These are phyloP conservation scores for Penicillium occitanis DNA, from an alignment of 2,329 filamentous ascomycete species.

Conservation along the genomic window DNA sequence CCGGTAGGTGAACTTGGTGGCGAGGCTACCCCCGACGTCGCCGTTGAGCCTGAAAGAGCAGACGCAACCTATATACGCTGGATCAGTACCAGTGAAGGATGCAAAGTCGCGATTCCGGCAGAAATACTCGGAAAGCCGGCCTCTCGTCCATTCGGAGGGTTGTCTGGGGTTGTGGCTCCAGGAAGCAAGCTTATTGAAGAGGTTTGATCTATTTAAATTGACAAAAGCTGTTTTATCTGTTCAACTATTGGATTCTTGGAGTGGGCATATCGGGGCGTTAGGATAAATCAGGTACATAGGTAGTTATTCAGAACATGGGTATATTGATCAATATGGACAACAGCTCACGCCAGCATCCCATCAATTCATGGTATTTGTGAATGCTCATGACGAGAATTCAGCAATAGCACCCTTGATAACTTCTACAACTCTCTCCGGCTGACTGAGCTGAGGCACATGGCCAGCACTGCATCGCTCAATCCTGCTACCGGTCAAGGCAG, in stretches of 20 bases:
- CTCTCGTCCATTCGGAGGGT: slow-evolving; percentile 40
- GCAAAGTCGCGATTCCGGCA: slow-evolving; percentile 45
- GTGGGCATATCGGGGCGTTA: neutral
- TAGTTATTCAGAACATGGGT: slow-evolving; percentile 4
- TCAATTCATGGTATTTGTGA: neutral
- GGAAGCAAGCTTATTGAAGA: slow-evolving; percentile 21
- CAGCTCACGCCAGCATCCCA: neutral
- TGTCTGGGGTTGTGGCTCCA: neutral
- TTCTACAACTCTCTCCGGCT: slow-evolving; percentile 17
- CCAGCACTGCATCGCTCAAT: slow-evolving; percentile 13
- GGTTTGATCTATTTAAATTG: slow-evolving; percentile 5
- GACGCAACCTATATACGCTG: slow-evolving; percentile 49
- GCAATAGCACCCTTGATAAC: slow-evolving; percentile 11
- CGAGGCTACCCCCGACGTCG: slow-evolving; percentile 43
- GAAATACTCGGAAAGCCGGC: slow-evolving; percentile 50
- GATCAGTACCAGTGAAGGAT: slow-evolving; percentile 44
- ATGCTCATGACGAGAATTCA: neutral
- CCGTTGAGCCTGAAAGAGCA: slow-evolving; percentile 39
- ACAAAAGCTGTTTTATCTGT: neutral
- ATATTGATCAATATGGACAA: neutral
- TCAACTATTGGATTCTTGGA: neutral
- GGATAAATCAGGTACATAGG: neutral
- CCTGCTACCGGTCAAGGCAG: slow-evolving; percentile 8
- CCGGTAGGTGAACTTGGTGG: slow-evolving; percentile 44
- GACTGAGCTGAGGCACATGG: slow-evolving; percentile 16